phyloP scores from a whole-genome alignment of 2,329 filamentous ascomycete species.

The Knufia fluminis region DNA sequence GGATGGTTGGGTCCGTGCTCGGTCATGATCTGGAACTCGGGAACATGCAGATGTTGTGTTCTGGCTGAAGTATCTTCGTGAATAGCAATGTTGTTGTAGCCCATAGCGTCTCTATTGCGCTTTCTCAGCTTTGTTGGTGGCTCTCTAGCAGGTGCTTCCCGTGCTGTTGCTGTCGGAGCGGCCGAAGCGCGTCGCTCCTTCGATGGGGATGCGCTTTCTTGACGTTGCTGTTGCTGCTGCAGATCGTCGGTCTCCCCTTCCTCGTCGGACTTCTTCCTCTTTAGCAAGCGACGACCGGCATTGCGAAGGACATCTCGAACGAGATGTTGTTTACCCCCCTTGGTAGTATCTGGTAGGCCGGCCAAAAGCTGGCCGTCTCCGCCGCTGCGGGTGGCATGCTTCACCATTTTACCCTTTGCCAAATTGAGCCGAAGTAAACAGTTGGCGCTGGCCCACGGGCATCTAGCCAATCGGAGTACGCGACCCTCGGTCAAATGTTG shows the following conservation, averaged over 20 bases:
- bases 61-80: constrained; percentile 17
- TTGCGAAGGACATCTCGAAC: constrained; percentile 1
- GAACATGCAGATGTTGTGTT: constrained; percentile 6
- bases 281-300: constrained; percentile 5
- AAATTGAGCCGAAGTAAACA: constrained; percentile 5
- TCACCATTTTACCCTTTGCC: not conserved
- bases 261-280: constrained; percentile 4
- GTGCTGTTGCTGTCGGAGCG: not conserved
- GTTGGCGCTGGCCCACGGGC: not conserved
- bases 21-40: constrained; percentile 7
- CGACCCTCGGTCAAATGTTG: constrained; percentile 4
- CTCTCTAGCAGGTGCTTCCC: not conserved
- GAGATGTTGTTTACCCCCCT: constrained; percentile 1
- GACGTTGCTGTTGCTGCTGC: not conserved
- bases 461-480: constrained; percentile 1
- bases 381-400: not conserved
- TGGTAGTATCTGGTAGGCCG: not conserved
- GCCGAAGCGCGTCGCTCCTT: not conserved
- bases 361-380: constrained; percentile 1
- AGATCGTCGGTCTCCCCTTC: not conserved
- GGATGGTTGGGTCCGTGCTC: constrained; percentile 25
- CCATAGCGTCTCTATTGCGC: constrained; percentile 17
- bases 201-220: not conserved
- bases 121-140: constrained; percentile 7
- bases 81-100: constrained; percentile 17